Evolutionary conservation across 441 rosid species (phyloP).

Genomic region (Lepidium campestre): DNA sequence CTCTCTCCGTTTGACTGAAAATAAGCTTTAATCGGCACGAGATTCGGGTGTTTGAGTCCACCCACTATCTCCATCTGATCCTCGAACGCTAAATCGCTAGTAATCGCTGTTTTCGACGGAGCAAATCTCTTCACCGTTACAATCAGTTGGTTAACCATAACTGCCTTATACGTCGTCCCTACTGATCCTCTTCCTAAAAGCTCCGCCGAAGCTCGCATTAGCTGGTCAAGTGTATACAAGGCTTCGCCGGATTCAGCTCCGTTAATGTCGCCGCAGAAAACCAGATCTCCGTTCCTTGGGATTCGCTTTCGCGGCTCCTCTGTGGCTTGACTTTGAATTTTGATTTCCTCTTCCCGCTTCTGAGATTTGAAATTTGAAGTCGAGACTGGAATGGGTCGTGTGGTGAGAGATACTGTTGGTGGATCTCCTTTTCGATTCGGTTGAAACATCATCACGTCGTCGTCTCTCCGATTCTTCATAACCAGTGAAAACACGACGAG

Average conservation of each 20-base stretch:
- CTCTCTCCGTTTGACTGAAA: constrained; percentile 79
- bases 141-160: constrained; percentile 54
- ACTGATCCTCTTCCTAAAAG: constrained; percentile 71
- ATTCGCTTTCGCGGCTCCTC: constrained; percentile 19
- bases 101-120: constrained; percentile 45
- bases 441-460: constrained; percentile 2
- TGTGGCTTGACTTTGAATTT: constrained; percentile 12
- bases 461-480: constrained; percentile 34
- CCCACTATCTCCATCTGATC: constrained; percentile 73
- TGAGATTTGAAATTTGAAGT: constrained; percentile 16
- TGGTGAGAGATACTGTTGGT: neutral
- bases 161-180: constrained; percentile 83
- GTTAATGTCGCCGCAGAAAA: constrained; percentile 43
- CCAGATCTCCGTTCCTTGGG: constrained; percentile 48
- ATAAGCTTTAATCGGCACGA: constrained; percentile 73
- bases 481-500: constrained; percentile 34
- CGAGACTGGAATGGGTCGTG: neutral
- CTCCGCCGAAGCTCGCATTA: constrained; percentile 89
- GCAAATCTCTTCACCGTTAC: constrained; percentile 82
- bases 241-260: constrained; percentile 33
- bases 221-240: constrained; percentile 57
- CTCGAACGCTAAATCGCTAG: constrained; percentile 48
- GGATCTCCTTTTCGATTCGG: constrained; percentile 17
- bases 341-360: constrained; percentile 16
- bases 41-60: constrained; percentile 62